phyloP scores from a whole-genome alignment of 2,329 filamentous ascomycete species.

The Curvularia eragrostidis region DNA sequence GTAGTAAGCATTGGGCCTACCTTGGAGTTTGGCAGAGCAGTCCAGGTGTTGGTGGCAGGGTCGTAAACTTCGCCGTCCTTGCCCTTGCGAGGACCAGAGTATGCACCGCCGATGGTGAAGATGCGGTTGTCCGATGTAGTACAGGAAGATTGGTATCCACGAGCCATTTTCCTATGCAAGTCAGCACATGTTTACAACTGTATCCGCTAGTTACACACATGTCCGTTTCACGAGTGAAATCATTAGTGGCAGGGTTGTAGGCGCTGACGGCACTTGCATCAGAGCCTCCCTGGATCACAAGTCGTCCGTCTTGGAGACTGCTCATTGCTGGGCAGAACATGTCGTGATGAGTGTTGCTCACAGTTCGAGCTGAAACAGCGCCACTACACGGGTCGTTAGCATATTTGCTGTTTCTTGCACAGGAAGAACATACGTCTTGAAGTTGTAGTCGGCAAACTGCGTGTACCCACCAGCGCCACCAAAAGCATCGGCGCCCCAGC shows the following conservation, averaged over 20 bases:
- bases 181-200: not conserved
- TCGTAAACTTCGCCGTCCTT: slow-evolving; percentile 37
- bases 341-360: slow-evolving; percentile 36
- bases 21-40: slow-evolving; percentile 26
- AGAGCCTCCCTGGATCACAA: slow-evolving; percentile 35
- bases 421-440: slow-evolving; percentile 26
- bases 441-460: slow-evolving; percentile 39
- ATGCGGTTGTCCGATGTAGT: slow-evolving; percentile 31
- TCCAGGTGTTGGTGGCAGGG: slow-evolving; percentile 31
- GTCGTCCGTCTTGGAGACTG: slow-evolving; percentile 31
- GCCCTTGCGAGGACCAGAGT: slow-evolving; percentile 29
- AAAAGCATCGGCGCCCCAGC: slow-evolving; percentile 37
- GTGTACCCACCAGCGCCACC: slow-evolving; percentile 32
- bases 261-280: slow-evolving; percentile 32
- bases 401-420: not conserved
- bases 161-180: slow-evolving; percentile 25
- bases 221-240: slow-evolving; percentile 26
- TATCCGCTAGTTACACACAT: slow-evolving; percentile 11
- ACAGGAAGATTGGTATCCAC: slow-evolving; percentile 32
- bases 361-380: slow-evolving; percentile 30
- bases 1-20: slow-evolving; percentile 30
- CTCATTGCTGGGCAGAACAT: slow-evolving; percentile 41
- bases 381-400: slow-evolving; percentile 24
- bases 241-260: slow-evolving; percentile 31
- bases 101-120: slow-evolving; percentile 39